These are phyloP conservation scores for Phytophthora syringae DNA, from an alignment of 352 stramenopile species.

Conservation along the genomic window DNA sequence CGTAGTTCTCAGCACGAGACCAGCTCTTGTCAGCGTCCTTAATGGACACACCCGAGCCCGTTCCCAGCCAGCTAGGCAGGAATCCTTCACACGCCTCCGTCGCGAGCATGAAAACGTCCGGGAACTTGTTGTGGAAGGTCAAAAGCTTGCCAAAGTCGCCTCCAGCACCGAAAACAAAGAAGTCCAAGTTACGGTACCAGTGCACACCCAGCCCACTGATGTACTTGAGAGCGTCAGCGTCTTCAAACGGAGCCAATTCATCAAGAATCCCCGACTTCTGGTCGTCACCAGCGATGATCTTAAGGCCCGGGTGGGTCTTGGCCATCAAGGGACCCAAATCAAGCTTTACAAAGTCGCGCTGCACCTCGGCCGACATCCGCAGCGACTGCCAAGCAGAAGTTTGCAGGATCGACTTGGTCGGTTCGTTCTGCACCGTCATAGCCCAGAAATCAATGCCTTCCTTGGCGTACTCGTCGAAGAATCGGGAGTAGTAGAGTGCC, in stretches of 20 bases:
- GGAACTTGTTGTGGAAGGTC: constrained; percentile 62
- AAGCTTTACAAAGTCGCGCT: constrained; percentile 82
- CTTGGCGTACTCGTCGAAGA: constrained; percentile 84
- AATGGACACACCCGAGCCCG: constrained; percentile 50
- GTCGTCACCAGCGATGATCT: constrained; percentile 88
- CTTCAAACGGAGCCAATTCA: constrained; percentile 46
- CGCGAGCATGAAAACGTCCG: constrained; percentile 79
- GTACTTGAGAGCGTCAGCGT: constrained; percentile 66
- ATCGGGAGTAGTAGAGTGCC: constrained; percentile 89
- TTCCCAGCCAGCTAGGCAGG: constrained; percentile 53
- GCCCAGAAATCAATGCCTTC: constrained; percentile 82
- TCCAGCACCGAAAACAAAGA: constrained; percentile 43
- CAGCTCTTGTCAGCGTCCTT: constrained; percentile 56
- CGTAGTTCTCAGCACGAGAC: constrained; percentile 73
- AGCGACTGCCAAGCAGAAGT: constrained; percentile 70
- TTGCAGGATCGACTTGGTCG: constrained; percentile 54
- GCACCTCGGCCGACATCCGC: constrained; percentile 48
- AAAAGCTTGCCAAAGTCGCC: constrained; percentile 60
- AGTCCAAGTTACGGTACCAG: constrained; percentile 84
- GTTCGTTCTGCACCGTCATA: constrained; percentile 90
- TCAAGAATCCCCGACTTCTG: constrained; percentile 71
- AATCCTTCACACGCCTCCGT: constrained; percentile 83
- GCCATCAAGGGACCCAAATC: constrained; percentile 77
- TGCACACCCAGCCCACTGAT: constrained; percentile 88
- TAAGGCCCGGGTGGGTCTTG: constrained; percentile 72